Evolutionary conservation across 805 yeast genomes (phyloP).

Genomic region (Kluyveromyces siamensis): DNA sequence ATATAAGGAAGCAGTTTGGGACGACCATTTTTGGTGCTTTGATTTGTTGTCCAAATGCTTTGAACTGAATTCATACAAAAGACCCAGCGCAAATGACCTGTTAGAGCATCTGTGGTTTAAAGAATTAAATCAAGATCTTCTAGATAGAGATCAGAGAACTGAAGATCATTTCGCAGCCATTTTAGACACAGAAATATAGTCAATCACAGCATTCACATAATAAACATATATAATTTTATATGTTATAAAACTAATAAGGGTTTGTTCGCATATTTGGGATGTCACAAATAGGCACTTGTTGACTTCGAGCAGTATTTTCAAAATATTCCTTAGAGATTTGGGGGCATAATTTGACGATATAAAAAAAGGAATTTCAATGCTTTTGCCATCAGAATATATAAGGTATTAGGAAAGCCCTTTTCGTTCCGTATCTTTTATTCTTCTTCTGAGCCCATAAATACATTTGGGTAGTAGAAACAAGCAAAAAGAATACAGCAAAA

Average conservation of each 20-base stretch:
- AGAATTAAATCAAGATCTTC: slow-evolving; percentile 26
- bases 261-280: slow-evolving; percentile 57
- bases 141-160: slow-evolving; percentile 1
- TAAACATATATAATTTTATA: background rate
- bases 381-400: slow-evolving; percentile 39
- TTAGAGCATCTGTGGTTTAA: slow-evolving; percentile 52
- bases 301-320: background rate
- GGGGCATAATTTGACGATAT: too few relatives aligned
- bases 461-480: slow-evolving; percentile 76
- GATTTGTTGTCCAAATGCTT: slow-evolving; percentile 50
- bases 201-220: background rate
- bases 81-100: slow-evolving; percentile 51
- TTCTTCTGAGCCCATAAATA: slow-evolving; percentile 85
- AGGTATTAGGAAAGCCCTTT: slow-evolving; percentile 75
- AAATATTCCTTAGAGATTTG: too few relatives aligned
- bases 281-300: slow-evolving; percentile 48
- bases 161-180: slow-evolving; percentile 1
- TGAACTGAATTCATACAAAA: slow-evolving; percentile 45
- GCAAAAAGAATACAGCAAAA: slow-evolving; percentile 61
- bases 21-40: slow-evolving; percentile 35
- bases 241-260: slow-evolving; percentile 42
- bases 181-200: background rate
- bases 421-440: slow-evolving; percentile 70
- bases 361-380: too few relatives aligned
- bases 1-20: slow-evolving; percentile 28